Evolutionary conservation across 768 basidiomycete species (phyloP).

Genomic region (Boletus rex-veris): DNA sequence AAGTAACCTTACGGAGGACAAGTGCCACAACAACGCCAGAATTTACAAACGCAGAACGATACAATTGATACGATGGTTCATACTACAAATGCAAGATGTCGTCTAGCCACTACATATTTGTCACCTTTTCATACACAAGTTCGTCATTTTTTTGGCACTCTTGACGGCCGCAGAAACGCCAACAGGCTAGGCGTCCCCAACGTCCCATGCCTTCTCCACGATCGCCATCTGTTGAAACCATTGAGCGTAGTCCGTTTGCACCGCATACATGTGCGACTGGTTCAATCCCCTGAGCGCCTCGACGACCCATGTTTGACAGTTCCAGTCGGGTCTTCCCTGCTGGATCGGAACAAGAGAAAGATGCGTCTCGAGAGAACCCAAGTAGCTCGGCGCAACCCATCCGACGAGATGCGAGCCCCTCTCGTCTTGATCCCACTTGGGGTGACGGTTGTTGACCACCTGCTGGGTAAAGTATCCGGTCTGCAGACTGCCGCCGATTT

Average conservation of each 20-base stretch:
- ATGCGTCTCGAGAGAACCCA: conserved; percentile 5
- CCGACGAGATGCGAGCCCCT: conserved; percentile 12
- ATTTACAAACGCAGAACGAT: background rate
- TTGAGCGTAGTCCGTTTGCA: conserved; percentile 12
- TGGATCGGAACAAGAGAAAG: conserved; percentile 12
- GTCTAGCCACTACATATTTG: background rate
- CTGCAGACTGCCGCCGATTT: conserved; percentile 9
- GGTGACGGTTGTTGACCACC: conserved; percentile 12
- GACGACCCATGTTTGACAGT: conserved; percentile 21
- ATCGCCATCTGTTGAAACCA: conserved; percentile 16
- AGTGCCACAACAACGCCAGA: background rate
- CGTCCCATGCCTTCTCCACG: conserved; percentile 15
- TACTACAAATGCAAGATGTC: background rate
- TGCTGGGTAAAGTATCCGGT: conserved; percentile 15
- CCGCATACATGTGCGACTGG: conserved; percentile 11
- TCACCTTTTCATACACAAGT: background rate
- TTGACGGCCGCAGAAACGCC: background rate
- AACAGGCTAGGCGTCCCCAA: conserved; percentile 9
- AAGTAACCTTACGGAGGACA: background rate
- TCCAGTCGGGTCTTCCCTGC: conserved; percentile 13
- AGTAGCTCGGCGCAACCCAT: conserved; percentile 1
- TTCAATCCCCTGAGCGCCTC: conserved; percentile 16
- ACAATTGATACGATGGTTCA: background rate
- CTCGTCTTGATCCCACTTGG: conserved; percentile 11
- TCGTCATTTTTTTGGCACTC: background rate